Percentiles rank a stretch among this genome's conserved stretches.
These are phyloP conservation scores for Hypseocharis bilobata DNA, from an alignment of 441 rosid genomes.

Conservation along the genomic window DNA sequence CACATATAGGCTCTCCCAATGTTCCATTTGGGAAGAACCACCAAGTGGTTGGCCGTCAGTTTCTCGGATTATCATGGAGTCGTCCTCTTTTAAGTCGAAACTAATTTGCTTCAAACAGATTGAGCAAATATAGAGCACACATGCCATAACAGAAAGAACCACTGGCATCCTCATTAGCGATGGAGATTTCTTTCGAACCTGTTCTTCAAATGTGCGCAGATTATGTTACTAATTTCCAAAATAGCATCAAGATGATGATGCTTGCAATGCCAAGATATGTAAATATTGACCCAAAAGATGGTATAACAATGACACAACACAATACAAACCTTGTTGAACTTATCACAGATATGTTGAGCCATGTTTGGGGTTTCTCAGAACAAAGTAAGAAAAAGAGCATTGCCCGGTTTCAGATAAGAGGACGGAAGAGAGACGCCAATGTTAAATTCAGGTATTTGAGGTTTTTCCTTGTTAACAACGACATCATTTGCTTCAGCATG, in stretches of 20 bases:
- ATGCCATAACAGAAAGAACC: constrained; percentile 32
- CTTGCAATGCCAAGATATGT: background rate
- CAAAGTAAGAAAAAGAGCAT: too few species aligned
- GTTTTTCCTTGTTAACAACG: too few species aligned
- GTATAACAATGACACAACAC: background rate
- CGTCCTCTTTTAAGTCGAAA: constrained; percentile 7
- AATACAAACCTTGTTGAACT: background rate
- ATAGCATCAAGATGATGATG: background rate
- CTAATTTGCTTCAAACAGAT: constrained; percentile 36
- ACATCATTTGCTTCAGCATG: too few species aligned
- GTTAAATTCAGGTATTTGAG: background rate
- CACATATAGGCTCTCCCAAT: constrained; percentile 22
- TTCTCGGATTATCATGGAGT: constrained; percentile 15
- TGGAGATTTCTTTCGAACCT: constrained; percentile 40
- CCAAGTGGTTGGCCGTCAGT: constrained; percentile 14
- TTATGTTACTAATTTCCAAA: too few species aligned
- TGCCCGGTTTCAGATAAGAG: background rate
- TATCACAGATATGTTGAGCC: constrained; percentile 4
- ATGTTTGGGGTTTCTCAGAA: background rate
- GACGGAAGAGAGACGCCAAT: too few species aligned
- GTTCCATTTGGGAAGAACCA: constrained; percentile 14
- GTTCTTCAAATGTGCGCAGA: too few species aligned
- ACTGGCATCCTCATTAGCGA: constrained; percentile 26
- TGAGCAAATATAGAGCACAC: constrained; percentile 40
- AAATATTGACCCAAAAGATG: background rate